Evolutionary conservation across 352 stramenopile species (phyloP), one percentile per base, ranked within the genome.

Genomic region (Pythium scleroteichum): DNA sequence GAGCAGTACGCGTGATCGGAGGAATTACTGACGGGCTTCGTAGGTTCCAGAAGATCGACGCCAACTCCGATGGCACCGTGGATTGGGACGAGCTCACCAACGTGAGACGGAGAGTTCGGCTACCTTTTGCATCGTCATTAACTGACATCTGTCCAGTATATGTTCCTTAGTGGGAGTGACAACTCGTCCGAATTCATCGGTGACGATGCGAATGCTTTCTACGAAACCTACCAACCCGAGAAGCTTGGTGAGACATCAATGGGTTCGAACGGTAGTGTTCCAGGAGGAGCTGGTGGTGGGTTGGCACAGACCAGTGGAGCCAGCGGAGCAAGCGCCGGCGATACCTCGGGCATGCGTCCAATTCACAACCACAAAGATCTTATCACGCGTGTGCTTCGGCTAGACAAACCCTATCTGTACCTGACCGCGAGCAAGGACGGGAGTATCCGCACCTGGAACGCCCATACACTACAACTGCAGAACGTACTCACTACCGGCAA

Each of bases 31-130:
- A 52, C 45, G 5, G 20, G 4, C 9, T 19, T 42, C 19, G 19
- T 45, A 92, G 83, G 24, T 93, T 93, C 58, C 82, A 90, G 65
- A 95, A 96, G 71, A 94, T 96, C 47, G 88, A 96, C 50, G 87
- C 85, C 5, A 94, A 95, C 69, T 92, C 76, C 8, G 80, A 93
- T 57, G 88, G 88, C 16, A 91, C 79, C 1, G 85, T 96, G 22
- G 86, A 94, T 61, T 96, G 88, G 88, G 88, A 96, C 59, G 88
- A 96, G 60, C 85, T 96, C 42, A 96, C 88, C 3, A 93, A 91
- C 60, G 82, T 90, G 58, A 58, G 46, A 26, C 33, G 29, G 29
- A 10, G 29, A 35, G 10, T 10, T 5, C 5, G 10, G 29, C 29
- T 35, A 10, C 29, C n/a, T n/a, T n/a, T n/a, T n/a, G n/a, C n/a